Evolutionary conservation across 352 stramenopile species (phyloP), one percentile per base, ranked within the genome.

Genomic region (Peronospora destructor): DNA sequence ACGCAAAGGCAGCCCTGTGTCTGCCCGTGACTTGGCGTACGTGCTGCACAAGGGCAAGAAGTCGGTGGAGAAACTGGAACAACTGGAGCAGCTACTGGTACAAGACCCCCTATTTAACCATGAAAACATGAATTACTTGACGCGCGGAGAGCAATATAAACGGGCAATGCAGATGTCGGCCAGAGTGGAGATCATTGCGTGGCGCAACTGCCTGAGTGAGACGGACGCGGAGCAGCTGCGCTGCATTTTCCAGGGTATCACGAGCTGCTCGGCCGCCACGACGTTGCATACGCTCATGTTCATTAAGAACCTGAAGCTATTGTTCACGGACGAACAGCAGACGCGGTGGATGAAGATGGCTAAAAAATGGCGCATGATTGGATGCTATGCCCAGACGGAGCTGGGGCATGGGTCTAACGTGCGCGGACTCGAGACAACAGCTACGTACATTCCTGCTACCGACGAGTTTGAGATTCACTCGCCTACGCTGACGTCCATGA

Each of bases 381-480:
- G 84, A 2, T 91, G 76, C 53, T 96, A 92, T 59, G 84, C 76
- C 10, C 86, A 94, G 53, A 95, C 87, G 0, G 87, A 96, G 53
- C 59, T 96, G 1, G 87, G 87, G 7, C 87, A 96, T 57, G 87
- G 87, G 35, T 93, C 76, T 29, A 95, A 95, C 44, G 64, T 90
- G n/a, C 76, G 71, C 10, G 76, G 71, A 21, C 74, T 98, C 13
- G 90, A 98, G 69, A 99, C 95, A 1, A 98, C 92, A 3, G 95
- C 94, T 21, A 97, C 88, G 8, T 98, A 95, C 69, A 53, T 96
- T 25, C 73, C 71, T 13, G 74, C 87, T 29, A 83, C 64, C 0
- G 79, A 97, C 50, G 89, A 95, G 64, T 98, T 95, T 48, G 76
- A 96, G 29, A 95, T 99, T 49, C 67, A 98, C 69, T 95, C 90